Conservation (phyloP, 768 basidiomycete species). For the Podaxis rugospora region DNA sequence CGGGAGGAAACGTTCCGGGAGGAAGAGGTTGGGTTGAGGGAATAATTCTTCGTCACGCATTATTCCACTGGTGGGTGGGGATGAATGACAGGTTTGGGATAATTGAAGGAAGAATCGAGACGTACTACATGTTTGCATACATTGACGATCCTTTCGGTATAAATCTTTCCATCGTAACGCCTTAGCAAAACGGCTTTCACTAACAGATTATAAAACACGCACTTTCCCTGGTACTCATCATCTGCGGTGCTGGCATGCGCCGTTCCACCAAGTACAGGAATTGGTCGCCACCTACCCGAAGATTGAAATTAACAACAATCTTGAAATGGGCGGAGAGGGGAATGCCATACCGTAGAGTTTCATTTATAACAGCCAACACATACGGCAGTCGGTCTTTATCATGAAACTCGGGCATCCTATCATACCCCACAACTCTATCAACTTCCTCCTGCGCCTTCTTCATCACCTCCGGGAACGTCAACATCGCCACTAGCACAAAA, state of each 20-base stretch:
- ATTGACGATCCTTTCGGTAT: conserved; percentile 30
- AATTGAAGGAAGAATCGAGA: not conserved
- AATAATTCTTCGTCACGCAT: conserved; percentile 21
- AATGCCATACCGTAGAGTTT: conserved; percentile 9
- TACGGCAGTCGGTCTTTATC: conserved; percentile 21
- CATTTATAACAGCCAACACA: conserved; percentile 18
- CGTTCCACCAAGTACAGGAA: conserved; percentile 24
- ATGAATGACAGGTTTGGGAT: not conserved
- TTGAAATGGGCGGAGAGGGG: not conserved
- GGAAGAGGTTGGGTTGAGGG: conserved; percentile 17
- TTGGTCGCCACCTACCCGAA: conserved; percentile 19
- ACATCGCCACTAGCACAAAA: conserved; percentile 22
- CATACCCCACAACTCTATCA: conserved; percentile 22
- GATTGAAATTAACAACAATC: not conserved
- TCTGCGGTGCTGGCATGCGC: conserved; percentile 30
- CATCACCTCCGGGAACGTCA: conserved; percentile 22
- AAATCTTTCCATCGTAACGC: conserved; percentile 7
- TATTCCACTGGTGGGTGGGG: conserved; percentile 15
- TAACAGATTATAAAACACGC: not conserved
- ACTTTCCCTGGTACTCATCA: conserved; percentile 30
- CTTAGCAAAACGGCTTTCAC: not conserved
- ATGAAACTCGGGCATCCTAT: conserved; percentile 22
- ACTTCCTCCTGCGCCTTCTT: conserved; percentile 27
- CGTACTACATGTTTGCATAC: conserved; percentile 22
- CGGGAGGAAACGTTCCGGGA: conserved; percentile 8